Conservation (phyloP, 768 basidiomycete genomes). For the Xerocomellus chrysenteron region DNA sequence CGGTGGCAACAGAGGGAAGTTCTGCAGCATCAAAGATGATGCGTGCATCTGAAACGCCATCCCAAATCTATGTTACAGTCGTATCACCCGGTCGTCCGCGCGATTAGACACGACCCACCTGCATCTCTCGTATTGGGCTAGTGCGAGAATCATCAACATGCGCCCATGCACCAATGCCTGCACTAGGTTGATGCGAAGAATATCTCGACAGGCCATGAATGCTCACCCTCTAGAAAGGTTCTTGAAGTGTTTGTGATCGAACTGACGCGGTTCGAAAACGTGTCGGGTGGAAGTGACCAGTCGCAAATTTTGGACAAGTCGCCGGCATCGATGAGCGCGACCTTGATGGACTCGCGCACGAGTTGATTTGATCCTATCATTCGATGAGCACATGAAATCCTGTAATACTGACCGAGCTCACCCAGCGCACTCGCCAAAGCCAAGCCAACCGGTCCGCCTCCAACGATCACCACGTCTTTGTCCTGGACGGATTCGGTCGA, state of each 20-base stretch:
- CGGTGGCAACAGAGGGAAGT: conserved; percentile 21
- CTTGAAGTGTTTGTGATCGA: conserved; percentile 79
- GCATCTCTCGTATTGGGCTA: conserved; percentile 78
- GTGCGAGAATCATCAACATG: conserved; percentile 69
- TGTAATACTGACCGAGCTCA: conserved; percentile 36
- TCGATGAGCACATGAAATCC: neutral
- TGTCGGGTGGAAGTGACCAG: conserved; percentile 58
- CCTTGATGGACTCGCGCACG: conserved; percentile 52
- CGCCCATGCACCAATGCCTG: conserved; percentile 85
- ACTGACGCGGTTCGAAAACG: conserved; percentile 82
- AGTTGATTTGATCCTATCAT: conserved; percentile 50
- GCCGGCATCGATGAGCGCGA: conserved; percentile 81
- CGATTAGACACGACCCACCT: conserved; percentile 45
- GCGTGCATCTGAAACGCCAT: conserved; percentile 80
- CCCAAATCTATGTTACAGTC: conserved; percentile 70
- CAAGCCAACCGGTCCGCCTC: conserved; percentile 90
- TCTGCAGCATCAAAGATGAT: conserved; percentile 67
- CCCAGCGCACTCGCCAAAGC: conserved; percentile 86
- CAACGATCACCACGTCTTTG: conserved; percentile 90
- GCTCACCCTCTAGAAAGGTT: conserved; percentile 61
- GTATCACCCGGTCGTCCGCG: neutral
- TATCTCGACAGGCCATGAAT: neutral
- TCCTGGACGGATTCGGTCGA: conserved; percentile 38
- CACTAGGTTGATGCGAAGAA: neutral
- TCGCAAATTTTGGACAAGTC: conserved; percentile 64